phyloP scores from a whole-genome alignment of 441 rosid genomes.

The Biscutella auriculata region DNA sequence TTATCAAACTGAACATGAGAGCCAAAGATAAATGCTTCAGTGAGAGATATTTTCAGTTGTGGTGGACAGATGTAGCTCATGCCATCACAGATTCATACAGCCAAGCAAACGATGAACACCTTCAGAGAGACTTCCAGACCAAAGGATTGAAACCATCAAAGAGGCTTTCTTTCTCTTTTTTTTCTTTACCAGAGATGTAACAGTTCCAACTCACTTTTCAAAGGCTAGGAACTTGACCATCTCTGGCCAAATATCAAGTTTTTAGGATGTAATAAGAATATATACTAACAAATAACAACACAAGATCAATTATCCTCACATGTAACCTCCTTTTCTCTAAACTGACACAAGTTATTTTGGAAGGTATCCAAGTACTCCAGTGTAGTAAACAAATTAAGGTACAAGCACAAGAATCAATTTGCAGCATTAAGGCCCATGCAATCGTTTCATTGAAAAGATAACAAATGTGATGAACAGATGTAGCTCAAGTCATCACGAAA shows the following conservation, averaged over 20 bases:
- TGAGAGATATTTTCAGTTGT: constrained; percentile 16
- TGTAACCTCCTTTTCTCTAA: neutral
- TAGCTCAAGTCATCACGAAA: constrained; percentile 36
- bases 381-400: too few species aligned
- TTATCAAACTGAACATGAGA: neutral
- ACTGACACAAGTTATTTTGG: too few species aligned
- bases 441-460: neutral
- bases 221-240: constrained; percentile 25
- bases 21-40: neutral
- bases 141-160: constrained; percentile 25
- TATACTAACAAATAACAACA: neutral
- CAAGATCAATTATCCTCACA: neutral
- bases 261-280: neutral
- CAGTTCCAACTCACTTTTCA: constrained; percentile 10
- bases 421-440: too few species aligned
- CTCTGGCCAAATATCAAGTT: constrained; percentile 5
- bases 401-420: too few species aligned
- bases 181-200: constrained; percentile 30
- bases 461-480: constrained; percentile 41
- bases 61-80: constrained; percentile 59
- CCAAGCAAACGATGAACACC: constrained; percentile 52
- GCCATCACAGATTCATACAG: constrained; percentile 27
- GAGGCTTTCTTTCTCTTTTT: constrained; percentile 17
- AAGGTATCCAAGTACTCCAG: too few species aligned
- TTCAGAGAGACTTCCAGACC: constrained; percentile 20